These are phyloP conservation scores for Russula earlei DNA, from an alignment of 768 basidiomycete species.

Conservation along the genomic window DNA sequence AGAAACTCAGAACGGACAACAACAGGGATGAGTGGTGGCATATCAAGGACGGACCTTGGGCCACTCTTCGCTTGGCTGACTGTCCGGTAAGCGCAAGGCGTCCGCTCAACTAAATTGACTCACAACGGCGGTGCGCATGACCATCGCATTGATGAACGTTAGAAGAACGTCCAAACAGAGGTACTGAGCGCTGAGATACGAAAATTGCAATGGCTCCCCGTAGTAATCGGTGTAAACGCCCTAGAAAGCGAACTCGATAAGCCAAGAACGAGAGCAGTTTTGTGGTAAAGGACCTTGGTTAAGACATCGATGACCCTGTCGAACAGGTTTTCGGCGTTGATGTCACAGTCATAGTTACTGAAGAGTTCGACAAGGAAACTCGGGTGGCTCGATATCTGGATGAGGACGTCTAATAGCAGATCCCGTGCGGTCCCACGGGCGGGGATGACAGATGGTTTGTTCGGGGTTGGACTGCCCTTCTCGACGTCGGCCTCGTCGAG, in stretches of 20 bases:
- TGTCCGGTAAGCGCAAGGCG: not conserved
- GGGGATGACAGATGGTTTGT: constrained; percentile 32
- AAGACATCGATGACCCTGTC: constrained; percentile 83
- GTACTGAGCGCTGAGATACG: constrained; percentile 72
- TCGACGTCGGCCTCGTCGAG: constrained; percentile 37
- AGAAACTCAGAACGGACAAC: not conserved
- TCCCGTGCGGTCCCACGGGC: constrained; percentile 84
- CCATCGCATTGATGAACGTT: constrained; percentile 83
- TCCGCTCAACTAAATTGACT: constrained; percentile 21
- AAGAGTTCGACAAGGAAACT: constrained; percentile 96
- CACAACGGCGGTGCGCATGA: constrained; percentile 47
- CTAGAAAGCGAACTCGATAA: constrained; percentile 31
- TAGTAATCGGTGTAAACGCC: constrained; percentile 70
- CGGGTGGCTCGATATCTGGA: constrained; percentile 69
- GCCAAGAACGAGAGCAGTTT: not conserved
- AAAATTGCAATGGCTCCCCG: constrained; percentile 46
- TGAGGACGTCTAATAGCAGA: constrained; percentile 80
- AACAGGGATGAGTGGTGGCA: not conserved
- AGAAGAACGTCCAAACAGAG: constrained; percentile 83
- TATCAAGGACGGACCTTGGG: constrained; percentile 41
- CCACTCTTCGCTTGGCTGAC: constrained; percentile 43
- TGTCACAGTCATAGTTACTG: constrained; percentile 94
- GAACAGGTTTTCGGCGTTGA: constrained; percentile 93
- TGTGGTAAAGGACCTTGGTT: constrained; percentile 39
- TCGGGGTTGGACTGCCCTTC: constrained; percentile 38